Percentiles rank a stretch among this genome's conserved stretches.
These are phyloP conservation scores for Bolboschoenoplectus hybrid DNA, from an alignment of 202 grass and related monocot species.

Conservation along the genomic window DNA sequence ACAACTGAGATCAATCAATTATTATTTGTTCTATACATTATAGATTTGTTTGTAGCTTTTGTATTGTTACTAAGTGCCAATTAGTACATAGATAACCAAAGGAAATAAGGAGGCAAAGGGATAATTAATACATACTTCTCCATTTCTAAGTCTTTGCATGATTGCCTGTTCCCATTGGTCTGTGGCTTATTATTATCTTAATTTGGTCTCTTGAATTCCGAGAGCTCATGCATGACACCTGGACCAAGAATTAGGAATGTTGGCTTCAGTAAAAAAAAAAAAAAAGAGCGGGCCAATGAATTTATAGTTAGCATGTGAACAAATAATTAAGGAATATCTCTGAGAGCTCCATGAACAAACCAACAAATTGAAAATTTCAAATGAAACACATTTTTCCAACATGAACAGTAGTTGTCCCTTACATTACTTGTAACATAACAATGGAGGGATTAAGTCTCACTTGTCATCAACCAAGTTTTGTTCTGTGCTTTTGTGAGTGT, in stretches of 20 bases:
- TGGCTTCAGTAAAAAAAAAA: background rate
- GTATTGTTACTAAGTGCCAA: background rate
- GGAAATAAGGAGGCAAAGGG: background rate
- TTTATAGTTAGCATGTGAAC: background rate
- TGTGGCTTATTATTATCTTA: background rate
- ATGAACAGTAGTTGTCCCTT: too few species aligned
- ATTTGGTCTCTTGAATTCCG: conserved; percentile 33
- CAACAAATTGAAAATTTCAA: too few species aligned
- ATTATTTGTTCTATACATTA: background rate
- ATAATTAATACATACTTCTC: background rate
- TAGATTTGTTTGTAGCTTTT: background rate
- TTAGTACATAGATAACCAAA: background rate
- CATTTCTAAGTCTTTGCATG: background rate
- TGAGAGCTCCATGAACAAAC: background rate
- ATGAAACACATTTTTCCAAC: too few species aligned
- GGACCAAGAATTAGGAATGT: conserved; percentile 1
- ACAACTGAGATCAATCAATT: background rate
- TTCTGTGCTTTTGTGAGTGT: background rate
- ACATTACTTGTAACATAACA: too few species aligned
- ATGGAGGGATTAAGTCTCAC: too few species aligned
- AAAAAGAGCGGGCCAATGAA: background rate
- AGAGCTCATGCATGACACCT: conserved; percentile 10
- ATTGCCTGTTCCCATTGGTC: conserved; percentile 18
- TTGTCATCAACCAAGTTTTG: too few species aligned
- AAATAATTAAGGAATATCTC: background rate